A percentile compares a stretch with the other conserved stretches of the same genome.
Conservation (phyloP, 768 basidiomycete genomes). For the Psilocybe tampanensis region DNA sequence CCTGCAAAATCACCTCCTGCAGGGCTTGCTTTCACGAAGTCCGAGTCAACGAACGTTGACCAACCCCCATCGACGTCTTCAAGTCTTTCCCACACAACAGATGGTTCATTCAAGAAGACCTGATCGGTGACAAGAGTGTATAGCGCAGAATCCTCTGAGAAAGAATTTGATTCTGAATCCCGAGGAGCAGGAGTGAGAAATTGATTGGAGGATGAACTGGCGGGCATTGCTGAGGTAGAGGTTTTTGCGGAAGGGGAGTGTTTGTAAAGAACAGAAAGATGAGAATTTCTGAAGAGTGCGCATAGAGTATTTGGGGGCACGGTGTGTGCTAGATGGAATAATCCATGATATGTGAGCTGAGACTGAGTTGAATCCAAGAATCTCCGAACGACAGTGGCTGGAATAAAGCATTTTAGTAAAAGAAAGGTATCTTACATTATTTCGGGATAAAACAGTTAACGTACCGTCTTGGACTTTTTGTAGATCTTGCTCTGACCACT, state of each 20-base stretch:
- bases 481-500: constrained; percentile 55
- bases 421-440: too few species aligned
- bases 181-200: not conserved
- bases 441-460: constrained; percentile 26
- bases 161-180: constrained; percentile 5
- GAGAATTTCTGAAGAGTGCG: constrained; percentile 91
- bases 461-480: constrained; percentile 73
- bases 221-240: not conserved
- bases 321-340: constrained; percentile 75
- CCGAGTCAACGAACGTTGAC: constrained; percentile 77
- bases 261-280: constrained; percentile 86
- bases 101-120: constrained; percentile 73
- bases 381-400: constrained; percentile 67
- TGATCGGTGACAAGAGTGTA: constrained; percentile 89
- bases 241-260: constrained; percentile 24
- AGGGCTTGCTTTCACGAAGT: constrained; percentile 64
- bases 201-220: constrained; percentile 13
- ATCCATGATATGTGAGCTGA: constrained; percentile 86
- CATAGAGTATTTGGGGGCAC: constrained; percentile 58
- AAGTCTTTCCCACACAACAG: constrained; percentile 89
- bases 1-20: constrained; percentile 84
- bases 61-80: constrained; percentile 85
- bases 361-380: constrained; percentile 76
- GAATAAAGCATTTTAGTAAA: not conserved
- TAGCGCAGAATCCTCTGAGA: constrained; percentile 43